phyloP scores from a whole-genome alignment of 208 protist genomes.

The Leishmania martiniquensis region DNA sequence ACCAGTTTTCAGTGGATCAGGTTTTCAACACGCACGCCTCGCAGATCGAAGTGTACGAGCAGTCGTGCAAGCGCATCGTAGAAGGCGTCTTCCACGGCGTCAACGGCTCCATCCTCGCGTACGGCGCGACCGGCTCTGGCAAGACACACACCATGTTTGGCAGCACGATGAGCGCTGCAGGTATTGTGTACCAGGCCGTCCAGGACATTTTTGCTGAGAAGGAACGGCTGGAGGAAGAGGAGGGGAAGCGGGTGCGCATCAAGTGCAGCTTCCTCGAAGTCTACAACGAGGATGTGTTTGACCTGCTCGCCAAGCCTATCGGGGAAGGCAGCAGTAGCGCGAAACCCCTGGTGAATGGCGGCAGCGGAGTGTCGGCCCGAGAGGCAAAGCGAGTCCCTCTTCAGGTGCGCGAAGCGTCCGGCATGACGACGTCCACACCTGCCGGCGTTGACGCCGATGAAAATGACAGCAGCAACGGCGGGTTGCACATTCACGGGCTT shows the following conservation, averaged over 20 bases:
- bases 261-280: constrained; percentile 86
- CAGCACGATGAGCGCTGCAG: constrained; percentile 65
- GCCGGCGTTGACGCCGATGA: neutral
- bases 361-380: neutral
- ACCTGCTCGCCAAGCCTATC: constrained; percentile 53
- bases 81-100: constrained; percentile 75
- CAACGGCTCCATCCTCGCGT: constrained; percentile 88
- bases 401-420: constrained; percentile 48
- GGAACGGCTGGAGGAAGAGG: constrained; percentile 57
- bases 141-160: constrained; percentile 95
- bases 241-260: constrained; percentile 53
- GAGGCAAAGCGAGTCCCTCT: constrained; percentile 35
- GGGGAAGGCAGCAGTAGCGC: constrained; percentile 39
- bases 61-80: constrained; percentile 65
- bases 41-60: constrained; percentile 77
- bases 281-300: constrained; percentile 91
- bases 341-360: constrained; percentile 19
- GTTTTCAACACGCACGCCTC: constrained; percentile 72
- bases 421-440: neutral
- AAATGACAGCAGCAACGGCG: constrained; percentile 32
- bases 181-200: constrained; percentile 82
- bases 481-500: constrained; percentile 60
- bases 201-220: constrained; percentile 83
- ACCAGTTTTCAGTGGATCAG: constrained; percentile 74
- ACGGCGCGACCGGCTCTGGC: constrained; percentile 87